Conservation (phyloP, 148 eudicot species). For the Chenopodium album region DNA sequence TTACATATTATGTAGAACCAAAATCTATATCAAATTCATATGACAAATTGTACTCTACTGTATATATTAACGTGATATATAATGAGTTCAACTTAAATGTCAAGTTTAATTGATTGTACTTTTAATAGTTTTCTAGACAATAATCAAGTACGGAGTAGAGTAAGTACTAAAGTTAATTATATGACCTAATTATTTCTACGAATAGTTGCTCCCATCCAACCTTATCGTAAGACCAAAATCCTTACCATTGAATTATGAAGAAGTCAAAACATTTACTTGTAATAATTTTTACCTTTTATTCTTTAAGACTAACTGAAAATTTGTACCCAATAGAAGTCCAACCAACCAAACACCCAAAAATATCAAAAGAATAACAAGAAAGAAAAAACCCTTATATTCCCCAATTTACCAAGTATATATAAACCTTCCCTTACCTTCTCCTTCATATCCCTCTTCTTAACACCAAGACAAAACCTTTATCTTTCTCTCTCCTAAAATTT, state of each 20-base stretch:
- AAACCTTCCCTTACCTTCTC: not conserved
- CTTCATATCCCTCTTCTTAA: slow-evolving; percentile 24
- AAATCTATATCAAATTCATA: too few relatives aligned
- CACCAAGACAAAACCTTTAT: slow-evolving; percentile 25
- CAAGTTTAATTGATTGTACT: too few relatives aligned
- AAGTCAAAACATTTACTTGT: not conserved
- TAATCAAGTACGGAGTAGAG: too few relatives aligned
- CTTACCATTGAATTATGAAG: not conserved
- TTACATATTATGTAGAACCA: too few relatives aligned
- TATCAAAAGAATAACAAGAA: slow-evolving; percentile 10
- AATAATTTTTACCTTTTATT: not conserved
- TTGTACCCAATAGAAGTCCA: not conserved
- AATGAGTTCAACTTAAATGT: too few relatives aligned
- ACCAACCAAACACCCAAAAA: slow-evolving; percentile 19
- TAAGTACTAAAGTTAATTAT: too few relatives aligned
- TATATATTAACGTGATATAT: too few relatives aligned
- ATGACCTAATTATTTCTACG: too few relatives aligned
- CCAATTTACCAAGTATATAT: slow-evolving; percentile 9
- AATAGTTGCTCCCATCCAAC: too few relatives aligned
- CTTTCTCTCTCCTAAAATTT: slow-evolving; percentile 2
- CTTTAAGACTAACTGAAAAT: not conserved
- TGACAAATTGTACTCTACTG: too few relatives aligned
- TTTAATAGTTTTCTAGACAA: too few relatives aligned
- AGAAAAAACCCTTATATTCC: not conserved
- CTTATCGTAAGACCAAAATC: too few relatives aligned